Evolutionary conservation across 108 stramenopile genomes (phyloP).

Genomic region (Fragilariopsis cylindrus): DNA sequence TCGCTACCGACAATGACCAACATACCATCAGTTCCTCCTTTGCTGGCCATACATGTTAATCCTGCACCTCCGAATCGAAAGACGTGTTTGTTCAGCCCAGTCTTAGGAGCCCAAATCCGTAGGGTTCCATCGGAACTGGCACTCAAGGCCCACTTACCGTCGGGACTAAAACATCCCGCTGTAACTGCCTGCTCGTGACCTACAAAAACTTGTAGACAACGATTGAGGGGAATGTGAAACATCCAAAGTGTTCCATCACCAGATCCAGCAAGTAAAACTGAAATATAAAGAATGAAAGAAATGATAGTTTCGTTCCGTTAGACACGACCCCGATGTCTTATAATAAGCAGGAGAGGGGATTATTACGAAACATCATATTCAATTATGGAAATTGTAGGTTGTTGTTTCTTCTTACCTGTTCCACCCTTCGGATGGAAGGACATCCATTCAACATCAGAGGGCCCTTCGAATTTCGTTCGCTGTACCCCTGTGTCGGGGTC

Average conservation of each 20-base stretch:
- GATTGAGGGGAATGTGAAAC: constrained; percentile 88
- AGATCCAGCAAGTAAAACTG: constrained; percentile 87
- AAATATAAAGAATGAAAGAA: too few species aligned
- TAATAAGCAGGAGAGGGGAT: too few species aligned
- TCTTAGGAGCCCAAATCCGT: constrained; percentile 92
- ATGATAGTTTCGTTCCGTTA: too few species aligned
- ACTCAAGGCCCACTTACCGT: constrained; percentile 86
- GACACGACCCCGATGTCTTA: too few species aligned
- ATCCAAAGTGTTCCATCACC: constrained; percentile 96
- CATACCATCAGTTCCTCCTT: constrained; percentile 59
- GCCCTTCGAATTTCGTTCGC: constrained; percentile 85
- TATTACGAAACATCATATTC: too few species aligned
- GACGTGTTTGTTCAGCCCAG: constrained; percentile 82
- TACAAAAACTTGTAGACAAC: constrained; percentile 94
- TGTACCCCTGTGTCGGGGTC: constrained; percentile 57
- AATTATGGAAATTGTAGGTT: too few species aligned
- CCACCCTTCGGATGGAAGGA: constrained; percentile 94
- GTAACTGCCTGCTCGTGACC: constrained; percentile 93
- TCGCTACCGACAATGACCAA: constrained; percentile 76
- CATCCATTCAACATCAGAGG: constrained; percentile 94
- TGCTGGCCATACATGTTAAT: constrained; percentile 74
- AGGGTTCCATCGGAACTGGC: constrained; percentile 89
- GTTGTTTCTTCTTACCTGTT: constrained; percentile 2
- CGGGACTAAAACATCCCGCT: constrained; percentile 79
- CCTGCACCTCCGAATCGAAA: constrained; percentile 67